Percentiles rank a stretch among this genome's conserved stretches.
These are phyloP conservation scores for Fusarium sp. DNA, from an alignment of 2,329 filamentous ascomycete genomes.

Conservation along the genomic window DNA sequence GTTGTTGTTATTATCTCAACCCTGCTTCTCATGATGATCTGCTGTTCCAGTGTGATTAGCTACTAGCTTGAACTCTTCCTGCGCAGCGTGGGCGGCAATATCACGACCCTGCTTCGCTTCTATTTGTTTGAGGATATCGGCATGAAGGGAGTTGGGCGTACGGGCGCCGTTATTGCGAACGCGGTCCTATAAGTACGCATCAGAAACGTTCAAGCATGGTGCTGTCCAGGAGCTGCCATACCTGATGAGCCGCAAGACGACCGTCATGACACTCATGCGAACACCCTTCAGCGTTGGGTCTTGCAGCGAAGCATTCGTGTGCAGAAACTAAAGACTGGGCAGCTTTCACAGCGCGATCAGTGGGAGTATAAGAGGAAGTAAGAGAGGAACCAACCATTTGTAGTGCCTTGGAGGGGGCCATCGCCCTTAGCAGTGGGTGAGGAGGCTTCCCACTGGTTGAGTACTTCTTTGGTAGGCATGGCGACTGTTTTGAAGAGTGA, in stretches of 20 bases:
- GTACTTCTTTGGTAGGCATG: constrained; percentile 44
- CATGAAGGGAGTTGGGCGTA: constrained; percentile 44
- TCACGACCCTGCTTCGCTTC: constrained; percentile 28
- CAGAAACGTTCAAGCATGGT: not conserved
- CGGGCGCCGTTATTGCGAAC: constrained; percentile 45
- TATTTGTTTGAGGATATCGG: constrained; percentile 46
- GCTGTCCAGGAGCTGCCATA: not conserved
- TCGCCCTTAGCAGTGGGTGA: constrained; percentile 30
- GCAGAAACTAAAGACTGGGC: constrained; percentile 46
- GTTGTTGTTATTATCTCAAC: not conserved
- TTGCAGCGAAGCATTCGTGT: constrained; percentile 45
- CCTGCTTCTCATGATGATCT: not conserved
- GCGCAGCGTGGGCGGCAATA: not conserved
- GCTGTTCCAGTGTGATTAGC: constrained; percentile 1
- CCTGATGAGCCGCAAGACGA: constrained; percentile 28
- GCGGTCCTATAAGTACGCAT: constrained; percentile 28
- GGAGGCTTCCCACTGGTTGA: constrained; percentile 34
- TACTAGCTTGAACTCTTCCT: constrained; percentile 35
- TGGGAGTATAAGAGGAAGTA: fast-evolving
- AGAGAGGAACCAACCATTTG: constrained; percentile 10
- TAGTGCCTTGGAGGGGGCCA: constrained; percentile 38
- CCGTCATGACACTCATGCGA: constrained; percentile 4
- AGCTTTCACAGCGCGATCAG: not conserved
- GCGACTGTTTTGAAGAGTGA: not conserved
- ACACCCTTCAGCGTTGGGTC: constrained; percentile 15